Evolutionary conservation across 495 filamentous ascomycete species (phyloP).

Genomic region (Podospora pseudocomata): DNA sequence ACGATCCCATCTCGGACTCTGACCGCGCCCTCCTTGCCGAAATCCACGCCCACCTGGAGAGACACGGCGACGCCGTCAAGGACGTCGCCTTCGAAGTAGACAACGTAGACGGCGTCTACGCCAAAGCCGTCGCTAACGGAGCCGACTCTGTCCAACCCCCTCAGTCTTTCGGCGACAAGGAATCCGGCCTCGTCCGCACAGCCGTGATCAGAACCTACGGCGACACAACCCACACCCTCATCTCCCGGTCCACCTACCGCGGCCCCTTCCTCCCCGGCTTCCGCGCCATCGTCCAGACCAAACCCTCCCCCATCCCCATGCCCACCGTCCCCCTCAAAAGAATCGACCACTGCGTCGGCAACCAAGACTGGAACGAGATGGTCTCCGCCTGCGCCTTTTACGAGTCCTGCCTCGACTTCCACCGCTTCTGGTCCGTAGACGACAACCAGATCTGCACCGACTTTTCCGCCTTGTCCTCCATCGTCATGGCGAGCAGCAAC

Average conservation of each 20-base stretch:
- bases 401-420: slow-evolving; percentile 83
- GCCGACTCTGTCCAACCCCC: slow-evolving; percentile 63
- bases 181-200: slow-evolving; percentile 55
- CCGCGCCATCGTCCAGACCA: slow-evolving; percentile 40
- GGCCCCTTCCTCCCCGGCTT: slow-evolving; percentile 83
- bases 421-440: slow-evolving; percentile 92
- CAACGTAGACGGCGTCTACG: slow-evolving; percentile 69
- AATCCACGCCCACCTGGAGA: slow-evolving; percentile 70
- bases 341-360: slow-evolving; percentile 93
- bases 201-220: slow-evolving; percentile 85
- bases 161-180: slow-evolving; percentile 45
- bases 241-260: slow-evolving; percentile 61
- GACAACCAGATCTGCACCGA: slow-evolving; percentile 84
- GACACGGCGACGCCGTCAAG: slow-evolving; percentile 86
- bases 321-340: slow-evolving; percentile 62
- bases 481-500: slow-evolving; percentile 84
- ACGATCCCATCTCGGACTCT: slow-evolving; percentile 47
- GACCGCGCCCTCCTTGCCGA: slow-evolving; percentile 60
- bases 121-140: slow-evolving; percentile 63
- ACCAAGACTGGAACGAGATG: slow-evolving; percentile 90
- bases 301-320: slow-evolving; percentile 29
- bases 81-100: slow-evolving; percentile 92
- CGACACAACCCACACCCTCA: slow-evolving; percentile 84
- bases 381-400: slow-evolving; percentile 81
- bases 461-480: slow-evolving; percentile 75